Conservation (phyloP, 805 yeast species). For the Ogataea henricii region DNA sequence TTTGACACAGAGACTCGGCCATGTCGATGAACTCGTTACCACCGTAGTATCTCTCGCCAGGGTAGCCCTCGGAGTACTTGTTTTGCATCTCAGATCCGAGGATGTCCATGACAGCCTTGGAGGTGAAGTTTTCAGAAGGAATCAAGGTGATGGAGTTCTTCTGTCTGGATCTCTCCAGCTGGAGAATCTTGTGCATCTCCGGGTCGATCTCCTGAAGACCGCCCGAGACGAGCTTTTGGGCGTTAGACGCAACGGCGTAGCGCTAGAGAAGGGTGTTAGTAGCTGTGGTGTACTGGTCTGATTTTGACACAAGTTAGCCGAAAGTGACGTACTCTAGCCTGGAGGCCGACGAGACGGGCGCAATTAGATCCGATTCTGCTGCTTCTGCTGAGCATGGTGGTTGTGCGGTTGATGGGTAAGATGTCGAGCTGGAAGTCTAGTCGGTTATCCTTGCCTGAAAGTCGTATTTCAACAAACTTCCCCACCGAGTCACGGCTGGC, state of each 20-base stretch:
- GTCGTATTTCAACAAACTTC: background rate
- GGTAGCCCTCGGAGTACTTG: slow-evolving; percentile 98
- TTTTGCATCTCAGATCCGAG: slow-evolving; percentile 96
- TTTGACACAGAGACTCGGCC: slow-evolving; percentile 87
- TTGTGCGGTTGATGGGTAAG: background rate
- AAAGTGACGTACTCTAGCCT: slow-evolving; percentile 22
- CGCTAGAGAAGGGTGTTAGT: background rate
- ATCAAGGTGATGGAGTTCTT: slow-evolving; percentile 88
- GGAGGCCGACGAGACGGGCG: slow-evolving; percentile 3
- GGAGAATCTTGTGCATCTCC: slow-evolving; percentile 78
- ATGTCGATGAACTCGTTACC: slow-evolving; percentile 94
- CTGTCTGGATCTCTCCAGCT: slow-evolving; percentile 81
- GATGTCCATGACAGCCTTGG: slow-evolving; percentile 90
- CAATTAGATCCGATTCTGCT: slow-evolving; percentile 2
- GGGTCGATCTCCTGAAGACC: slow-evolving; percentile 74
- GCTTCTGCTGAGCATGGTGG: slow-evolving; percentile 3
- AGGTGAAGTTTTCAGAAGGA: slow-evolving; percentile 95
- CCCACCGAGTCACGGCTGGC: background rate
- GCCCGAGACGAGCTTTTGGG: slow-evolving; percentile 58
- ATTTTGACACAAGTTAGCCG: background rate
- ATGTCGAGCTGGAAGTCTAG: background rate
- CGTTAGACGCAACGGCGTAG: slow-evolving; percentile 21
- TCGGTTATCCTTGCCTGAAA: background rate
- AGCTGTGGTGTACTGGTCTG: background rate
- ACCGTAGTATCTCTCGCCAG: slow-evolving; percentile 97